These are phyloP conservation scores for Diplodia corticola DNA, from an alignment of 2,329 filamentous ascomycete genomes.

Conservation along the genomic window DNA sequence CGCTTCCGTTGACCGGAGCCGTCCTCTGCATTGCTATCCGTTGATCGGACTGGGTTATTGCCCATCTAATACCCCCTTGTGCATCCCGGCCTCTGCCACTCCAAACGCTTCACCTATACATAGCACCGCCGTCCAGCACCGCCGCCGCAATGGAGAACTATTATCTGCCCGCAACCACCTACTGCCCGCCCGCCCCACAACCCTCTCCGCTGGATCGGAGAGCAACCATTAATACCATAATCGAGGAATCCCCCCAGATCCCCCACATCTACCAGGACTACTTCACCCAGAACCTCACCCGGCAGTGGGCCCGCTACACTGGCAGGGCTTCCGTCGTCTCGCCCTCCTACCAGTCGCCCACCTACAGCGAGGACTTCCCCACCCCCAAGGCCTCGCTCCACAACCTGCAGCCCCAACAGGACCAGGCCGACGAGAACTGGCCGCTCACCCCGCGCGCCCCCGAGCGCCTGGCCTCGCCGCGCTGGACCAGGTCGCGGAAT, in stretches of 20 bases:
- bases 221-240: slow-evolving; percentile 64
- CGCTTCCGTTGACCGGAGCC: slow-evolving; percentile 10
- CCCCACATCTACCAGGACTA: slow-evolving; percentile 17
- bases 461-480: slow-evolving; percentile 61
- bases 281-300: slow-evolving; percentile 14
- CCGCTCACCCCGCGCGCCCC: slow-evolving; percentile 30
- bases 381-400: slow-evolving; percentile 63
- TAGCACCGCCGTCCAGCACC: neutral
- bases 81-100: neutral
- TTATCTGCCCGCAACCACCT: slow-evolving; percentile 52
- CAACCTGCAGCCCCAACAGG: slow-evolving; percentile 57
- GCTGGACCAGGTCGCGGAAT: slow-evolving; percentile 66
- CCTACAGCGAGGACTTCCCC: slow-evolving; percentile 63
- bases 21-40: neutral
- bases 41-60: slow-evolving; percentile 17
- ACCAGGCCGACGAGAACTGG: slow-evolving; percentile 29
- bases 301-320: neutral
- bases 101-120: slow-evolving; percentile 13
- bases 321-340: slow-evolving; percentile 37
- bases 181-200: slow-evolving; percentile 46
- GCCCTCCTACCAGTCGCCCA: slow-evolving; percentile 46
- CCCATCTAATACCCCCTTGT: slow-evolving; percentile 12
- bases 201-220: slow-evolving; percentile 58
- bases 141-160: slow-evolving; percentile 46
- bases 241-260: slow-evolving; percentile 52